Percentiles rank a stretch among this genome's conserved stretches.
Conservation (phyloP, 2,329 filamentous ascomycete genomes). For the Scedosporium dehoogii region DNA sequence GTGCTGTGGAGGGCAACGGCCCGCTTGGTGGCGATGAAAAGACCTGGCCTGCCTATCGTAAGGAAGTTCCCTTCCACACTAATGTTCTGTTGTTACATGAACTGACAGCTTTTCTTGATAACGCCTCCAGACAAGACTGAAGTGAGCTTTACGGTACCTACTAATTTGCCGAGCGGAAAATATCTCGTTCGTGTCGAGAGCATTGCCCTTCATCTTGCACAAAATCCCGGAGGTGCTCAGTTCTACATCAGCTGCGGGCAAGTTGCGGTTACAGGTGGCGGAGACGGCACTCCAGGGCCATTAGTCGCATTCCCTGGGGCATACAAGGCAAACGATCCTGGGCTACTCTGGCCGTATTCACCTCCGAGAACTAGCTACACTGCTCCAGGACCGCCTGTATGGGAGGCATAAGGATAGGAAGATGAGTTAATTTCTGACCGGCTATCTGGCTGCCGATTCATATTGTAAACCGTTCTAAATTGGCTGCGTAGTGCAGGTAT, state of each 20-base stretch:
- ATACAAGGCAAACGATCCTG: constrained; percentile 21
- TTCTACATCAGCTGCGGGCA: constrained; percentile 27
- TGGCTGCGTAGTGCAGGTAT: too few species aligned
- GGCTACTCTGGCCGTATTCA: constrained; percentile 25
- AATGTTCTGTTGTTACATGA: neutral
- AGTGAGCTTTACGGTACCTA: constrained; percentile 16
- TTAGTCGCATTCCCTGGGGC: constrained; percentile 22
- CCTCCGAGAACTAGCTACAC: constrained; percentile 21
- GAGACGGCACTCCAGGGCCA: constrained; percentile 18
- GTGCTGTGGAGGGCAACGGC: constrained; percentile 15
- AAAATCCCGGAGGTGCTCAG: constrained; percentile 22
- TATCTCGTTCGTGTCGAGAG: constrained; percentile 27
- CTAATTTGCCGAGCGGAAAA: constrained; percentile 19
- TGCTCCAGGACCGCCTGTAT: constrained; percentile 21
- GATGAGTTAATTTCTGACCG: neutral
- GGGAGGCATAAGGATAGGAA: constrained; percentile 9
- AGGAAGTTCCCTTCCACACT: neutral
- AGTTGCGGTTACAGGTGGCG: constrained; percentile 21
- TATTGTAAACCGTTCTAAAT: too few species aligned
- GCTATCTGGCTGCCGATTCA: neutral
- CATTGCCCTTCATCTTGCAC: constrained; percentile 23
- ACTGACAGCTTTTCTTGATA: neutral
- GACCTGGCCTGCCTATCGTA: constrained; percentile 3
- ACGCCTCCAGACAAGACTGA: neutral
- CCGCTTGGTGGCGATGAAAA: neutral